Base-by-base conservation (phyloP, 495 filamentous ascomycete genomes). In the Podospora australis region DNA sequence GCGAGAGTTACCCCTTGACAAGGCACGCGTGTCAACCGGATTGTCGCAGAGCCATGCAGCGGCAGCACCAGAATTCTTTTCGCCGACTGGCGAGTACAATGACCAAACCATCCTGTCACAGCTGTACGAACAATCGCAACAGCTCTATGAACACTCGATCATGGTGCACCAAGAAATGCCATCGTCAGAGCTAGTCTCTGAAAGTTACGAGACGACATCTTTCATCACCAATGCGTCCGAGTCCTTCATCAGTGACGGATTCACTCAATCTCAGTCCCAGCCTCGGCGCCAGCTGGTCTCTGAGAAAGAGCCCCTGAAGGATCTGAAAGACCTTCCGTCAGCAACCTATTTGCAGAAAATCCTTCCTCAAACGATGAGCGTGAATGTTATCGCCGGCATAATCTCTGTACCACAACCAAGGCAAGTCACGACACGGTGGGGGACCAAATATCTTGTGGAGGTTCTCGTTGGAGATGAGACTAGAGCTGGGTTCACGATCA, bases 401-500 rank as follows among this genome's bases (percentile, higher is more conserved):
- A 82, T 95, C 46, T 78, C 82, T 26, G 72, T 90, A 40, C 72
- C 82, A 4, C 71, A 79, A 23, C 74, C 82, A 2, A 81, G 86
- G n/a, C 57, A 61, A 0, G 66, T 81, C 30, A 69, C 59, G 46
- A 81, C 78, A 2, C 65, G 69, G 20, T 73, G 77, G 58, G 74
- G 77, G 9, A 54, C 67, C 1, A 73, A 83, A 38, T 73, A 83
- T 26, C 72, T 95, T 0, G 67, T 89, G 26, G 88, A 95, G 57
- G 62, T 94, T 4, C 72, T 89, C 1, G 86, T 96, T 1, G 90
- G 86, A 10, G 91, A 97, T 58, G 88, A 95, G 46, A 92, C 88
- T 2, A 79, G 74, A 41, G 81, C 86, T 10, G 87, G 86, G 11
- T 95, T 96, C 63, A 78, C 73, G 10, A 68, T 96, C 49, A 91